phyloP scores from a whole-genome alignment of 1,284 basidiomycete genomes.

The Moesziomyces sp. region DNA sequence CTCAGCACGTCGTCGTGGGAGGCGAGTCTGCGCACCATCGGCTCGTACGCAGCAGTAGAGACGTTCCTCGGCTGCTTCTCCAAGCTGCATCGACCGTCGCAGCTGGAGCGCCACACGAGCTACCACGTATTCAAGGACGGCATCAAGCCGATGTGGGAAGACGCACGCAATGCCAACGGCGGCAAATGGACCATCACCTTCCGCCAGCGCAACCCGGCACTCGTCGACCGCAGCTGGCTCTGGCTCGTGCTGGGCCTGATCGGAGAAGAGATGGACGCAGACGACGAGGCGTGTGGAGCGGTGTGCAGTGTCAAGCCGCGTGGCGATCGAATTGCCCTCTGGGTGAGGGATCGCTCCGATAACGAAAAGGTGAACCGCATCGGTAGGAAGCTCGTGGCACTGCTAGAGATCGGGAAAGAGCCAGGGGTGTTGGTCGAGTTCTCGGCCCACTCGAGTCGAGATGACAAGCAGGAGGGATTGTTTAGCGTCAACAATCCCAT shows the following conservation, averaged over 20 bases:
- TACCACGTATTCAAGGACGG: conserved; percentile 93
- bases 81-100: conserved; percentile 89
- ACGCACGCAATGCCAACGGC: conserved; percentile 86
- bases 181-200: conserved; percentile 95
- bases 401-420: conserved; percentile 42
- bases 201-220: conserved; percentile 77
- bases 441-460: conserved; percentile 21
- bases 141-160: conserved; percentile 93
- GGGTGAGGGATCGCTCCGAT: conserved; percentile 84
- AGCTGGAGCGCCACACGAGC: conserved; percentile 85
- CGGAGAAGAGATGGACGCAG: conserved; percentile 87
- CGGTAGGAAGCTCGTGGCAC: conserved; percentile 73
- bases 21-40: conserved; percentile 55
- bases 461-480: conserved; percentile 6
- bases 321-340: conserved; percentile 87
- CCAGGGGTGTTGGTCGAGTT: conserved; percentile 47
- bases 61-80: conserved; percentile 93
- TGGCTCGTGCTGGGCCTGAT: conserved; percentile 91
- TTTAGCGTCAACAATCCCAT: conserved; percentile 23
- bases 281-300: conserved; percentile 81
- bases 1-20: conserved; percentile 39
- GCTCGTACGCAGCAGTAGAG: conserved; percentile 72
- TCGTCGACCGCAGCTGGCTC: conserved; percentile 88
- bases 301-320: conserved; percentile 87
- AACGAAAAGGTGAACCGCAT: conserved; percentile 84